Conservation (phyloP, 2,329 filamentous ascomycete genomes). For the Didymella sp. region DNA sequence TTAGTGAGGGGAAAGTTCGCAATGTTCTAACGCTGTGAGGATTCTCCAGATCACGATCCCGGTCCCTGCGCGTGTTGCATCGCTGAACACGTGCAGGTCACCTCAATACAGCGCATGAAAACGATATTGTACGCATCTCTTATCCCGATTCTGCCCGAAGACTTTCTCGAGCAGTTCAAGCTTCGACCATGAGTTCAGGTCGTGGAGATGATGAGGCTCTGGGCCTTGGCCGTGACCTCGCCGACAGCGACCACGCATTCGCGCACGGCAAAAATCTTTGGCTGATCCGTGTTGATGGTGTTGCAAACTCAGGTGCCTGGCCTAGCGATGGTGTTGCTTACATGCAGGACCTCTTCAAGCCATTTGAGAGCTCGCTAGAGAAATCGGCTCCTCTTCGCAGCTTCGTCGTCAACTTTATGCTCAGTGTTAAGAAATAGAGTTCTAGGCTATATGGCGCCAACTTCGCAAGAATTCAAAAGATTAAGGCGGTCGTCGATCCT, state of each 20-base stretch:
- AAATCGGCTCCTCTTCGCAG: conserved; percentile 23
- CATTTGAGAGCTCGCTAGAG: conserved; percentile 23
- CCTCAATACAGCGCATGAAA: too few species aligned
- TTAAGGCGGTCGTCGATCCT: conserved; percentile 26
- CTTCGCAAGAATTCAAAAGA: conserved; percentile 22
- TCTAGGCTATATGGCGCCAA: conserved; percentile 25
- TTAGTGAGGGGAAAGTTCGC: not conserved
- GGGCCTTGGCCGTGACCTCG: conserved; percentile 24
- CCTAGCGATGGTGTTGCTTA: conserved; percentile 27
- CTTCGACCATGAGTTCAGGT: too few species aligned
- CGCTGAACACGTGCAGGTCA: too few species aligned
- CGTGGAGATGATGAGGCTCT: too few species aligned
- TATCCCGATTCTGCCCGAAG: too few species aligned
- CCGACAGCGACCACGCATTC: conserved; percentile 23
- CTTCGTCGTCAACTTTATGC: conserved; percentile 26
- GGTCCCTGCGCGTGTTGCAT: not conserved
- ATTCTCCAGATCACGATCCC: not conserved
- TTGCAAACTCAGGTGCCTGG: conserved; percentile 17
- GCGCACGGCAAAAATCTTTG: conserved; percentile 31
- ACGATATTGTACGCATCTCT: too few species aligned
- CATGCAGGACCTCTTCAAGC: conserved; percentile 27
- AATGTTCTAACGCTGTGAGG: not conserved
- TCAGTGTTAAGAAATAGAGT: conserved; percentile 25
- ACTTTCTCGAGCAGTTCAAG: too few species aligned
- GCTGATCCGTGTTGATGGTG: conserved; percentile 33